Evolutionary conservation across 371 early-diverging fungal species (phyloP), one percentile per base, ranked within the genome.

Genomic region (Mortierella sp.): DNA sequence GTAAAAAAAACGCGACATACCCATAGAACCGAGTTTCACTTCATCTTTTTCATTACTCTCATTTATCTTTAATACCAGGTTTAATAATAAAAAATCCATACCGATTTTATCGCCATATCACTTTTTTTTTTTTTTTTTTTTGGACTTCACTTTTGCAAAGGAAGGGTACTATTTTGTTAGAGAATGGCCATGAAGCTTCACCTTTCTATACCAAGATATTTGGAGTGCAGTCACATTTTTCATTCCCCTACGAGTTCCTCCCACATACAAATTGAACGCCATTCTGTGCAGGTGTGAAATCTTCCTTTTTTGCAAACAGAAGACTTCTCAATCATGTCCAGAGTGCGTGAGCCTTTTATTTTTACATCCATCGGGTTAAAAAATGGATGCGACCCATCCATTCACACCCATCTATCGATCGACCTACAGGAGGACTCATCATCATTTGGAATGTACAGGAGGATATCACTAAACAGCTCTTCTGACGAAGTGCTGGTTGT

Each of bases 281-380:
- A 38, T 21, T 21, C 38, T 38, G 68, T 68, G 68, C n/a, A 34
- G 68, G 9, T 38, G 68, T 68, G 44, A 68, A 68, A 68, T 75
- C 78, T 78, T 63, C 50, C 73, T 78, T 78, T 77, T 78, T 78
- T 48, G 77, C 70, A 78, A 78, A 78, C 73, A 78, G 76, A 65
- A 75, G 68, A 75, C 73, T 72, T 73, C 38, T 78, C 63, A 74
- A 24, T 10, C 54, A 74, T 74, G 74, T 74, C 74, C 74, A 74
- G 74, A 74, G 74, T 74, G 74, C 74, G 74, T 74, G 44, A 57
- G 21, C 8, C 3, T 4, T n/a, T 6, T 6, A 38, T 73, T 26
- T n/a, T n/a, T 31, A 44, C 74, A 55, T 74, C 74, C 38, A 57
- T 73, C n/a, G 50, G 42, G 42, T 38, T 50, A 2, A 2, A 2